Conservation (phyloP, 2,329 filamentous ascomycete genomes). For the Capronia epimyces region DNA sequence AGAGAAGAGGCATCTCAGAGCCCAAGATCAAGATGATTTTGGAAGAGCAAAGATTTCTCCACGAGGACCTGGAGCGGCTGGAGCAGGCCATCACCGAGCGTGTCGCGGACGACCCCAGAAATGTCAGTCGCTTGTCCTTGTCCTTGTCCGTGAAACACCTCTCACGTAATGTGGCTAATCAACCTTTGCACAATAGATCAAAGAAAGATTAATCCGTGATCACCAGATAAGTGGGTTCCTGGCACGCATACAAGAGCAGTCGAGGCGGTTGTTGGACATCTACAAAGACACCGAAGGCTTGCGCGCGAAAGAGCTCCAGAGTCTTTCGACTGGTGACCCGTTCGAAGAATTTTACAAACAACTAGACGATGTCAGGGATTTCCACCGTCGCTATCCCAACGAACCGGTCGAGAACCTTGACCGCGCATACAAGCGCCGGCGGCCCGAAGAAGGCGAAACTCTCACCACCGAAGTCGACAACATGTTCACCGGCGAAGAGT, state of each 20-base stretch:
- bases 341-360: slow-evolving; percentile 91
- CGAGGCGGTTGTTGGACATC: slow-evolving; percentile 69
- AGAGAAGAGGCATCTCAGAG: too few species aligned
- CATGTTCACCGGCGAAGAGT: slow-evolving; percentile 94
- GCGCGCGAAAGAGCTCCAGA: slow-evolving; percentile 72
- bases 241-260: slow-evolving; percentile 80
- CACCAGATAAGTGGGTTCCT: slow-evolving; percentile 87
- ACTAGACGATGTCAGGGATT: slow-evolving; percentile 71
- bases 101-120: slow-evolving; percentile 78
- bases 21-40: slow-evolving; percentile 64
- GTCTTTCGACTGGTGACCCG: slow-evolving; percentile 75
- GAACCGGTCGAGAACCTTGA: slow-evolving; percentile 94
- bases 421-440: slow-evolving; percentile 73
- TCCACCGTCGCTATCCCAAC: slow-evolving; percentile 86
- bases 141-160: background rate
- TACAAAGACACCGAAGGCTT: slow-evolving; percentile 73
- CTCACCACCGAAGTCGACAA: slow-evolving; percentile 69
- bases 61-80: slow-evolving; percentile 93
- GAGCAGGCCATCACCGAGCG: slow-evolving; percentile 92
- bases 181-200: slow-evolving; percentile 54
- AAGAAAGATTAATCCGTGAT: slow-evolving; percentile 81
- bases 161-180: background rate
- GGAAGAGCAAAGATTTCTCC: slow-evolving; percentile 88
- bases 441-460: slow-evolving; percentile 59
- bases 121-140: slow-evolving; percentile 54